Percentiles rank a stretch among this genome's conserved stretches.
Conservation (phyloP, 1,284 basidiomycete species). For the Abortiporus biennis region DNA sequence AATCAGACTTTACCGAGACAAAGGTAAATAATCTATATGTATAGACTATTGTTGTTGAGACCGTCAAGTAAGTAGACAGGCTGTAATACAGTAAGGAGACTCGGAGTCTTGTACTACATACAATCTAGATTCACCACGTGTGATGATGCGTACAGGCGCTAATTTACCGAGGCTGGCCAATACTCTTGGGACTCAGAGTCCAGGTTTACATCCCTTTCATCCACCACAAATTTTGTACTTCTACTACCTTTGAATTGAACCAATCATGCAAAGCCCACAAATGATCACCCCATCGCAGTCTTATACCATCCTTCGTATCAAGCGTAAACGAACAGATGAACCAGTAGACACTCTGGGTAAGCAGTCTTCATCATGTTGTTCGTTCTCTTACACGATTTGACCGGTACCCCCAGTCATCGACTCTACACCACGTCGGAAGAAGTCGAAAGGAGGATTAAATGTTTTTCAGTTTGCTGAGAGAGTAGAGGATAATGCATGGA, state of each 20-base stretch:
- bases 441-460: constrained; percentile 48
- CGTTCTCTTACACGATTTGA: constrained; percentile 5
- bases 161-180: too few species aligned
- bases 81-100: too few species aligned
- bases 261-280: constrained; percentile 1
- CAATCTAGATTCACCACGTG: too few species aligned
- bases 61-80: too few species aligned
- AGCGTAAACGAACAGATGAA: constrained; percentile 73
- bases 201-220: too few species aligned
- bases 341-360: constrained; percentile 71
- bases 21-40: too few species aligned
- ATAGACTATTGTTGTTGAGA: too few species aligned
- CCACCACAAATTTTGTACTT: neutral
- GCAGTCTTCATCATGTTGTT: constrained; percentile 13
- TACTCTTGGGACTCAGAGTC: too few species aligned
- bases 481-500: constrained; percentile 63
- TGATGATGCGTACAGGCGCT: too few species aligned
- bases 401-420: constrained; percentile 48
- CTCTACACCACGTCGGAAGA: constrained; percentile 52
- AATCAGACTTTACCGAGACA: too few species aligned
- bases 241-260: neutral
- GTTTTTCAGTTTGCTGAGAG: constrained; percentile 77
- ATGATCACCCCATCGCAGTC: constrained; percentile 25
- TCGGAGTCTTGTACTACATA: too few species aligned
- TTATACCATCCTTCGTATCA: constrained; percentile 71